Evolutionary conservation across 2,329 filamentous ascomycete species (phyloP).

Genomic region (Epichloe sibirici): DNA sequence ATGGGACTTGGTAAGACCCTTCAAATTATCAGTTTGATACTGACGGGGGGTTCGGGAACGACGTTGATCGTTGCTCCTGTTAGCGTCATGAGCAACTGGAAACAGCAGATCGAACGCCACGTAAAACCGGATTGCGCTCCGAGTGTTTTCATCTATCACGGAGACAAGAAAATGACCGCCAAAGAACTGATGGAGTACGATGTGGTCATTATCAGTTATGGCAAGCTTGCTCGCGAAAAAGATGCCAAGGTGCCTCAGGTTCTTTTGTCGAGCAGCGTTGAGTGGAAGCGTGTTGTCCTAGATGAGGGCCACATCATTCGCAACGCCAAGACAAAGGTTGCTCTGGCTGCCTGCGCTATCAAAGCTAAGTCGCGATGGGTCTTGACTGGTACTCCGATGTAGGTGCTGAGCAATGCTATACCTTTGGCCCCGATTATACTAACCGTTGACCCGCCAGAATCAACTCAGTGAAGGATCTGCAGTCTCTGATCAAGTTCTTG

Average conservation of each 20-base stretch:
- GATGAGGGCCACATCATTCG: slow-evolving; percentile 78
- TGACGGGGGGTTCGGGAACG: slow-evolving; percentile 41
- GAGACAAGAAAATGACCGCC: slow-evolving; percentile 42
- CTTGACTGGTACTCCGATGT: slow-evolving; percentile 69
- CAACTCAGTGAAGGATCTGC: slow-evolving; percentile 71
- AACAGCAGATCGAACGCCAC: slow-evolving; percentile 63
- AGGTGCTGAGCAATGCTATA: slow-evolving; percentile 14
- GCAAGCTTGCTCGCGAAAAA: slow-evolving; percentile 58
- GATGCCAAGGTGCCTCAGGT: slow-evolving; percentile 29
- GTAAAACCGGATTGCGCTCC: slow-evolving; percentile 50
- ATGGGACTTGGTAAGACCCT: slow-evolving; percentile 90
- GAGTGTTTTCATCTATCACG: slow-evolving; percentile 64
- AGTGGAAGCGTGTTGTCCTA: slow-evolving; percentile 69
- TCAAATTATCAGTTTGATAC: slow-evolving; percentile 69
- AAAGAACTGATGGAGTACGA: slow-evolving; percentile 53
- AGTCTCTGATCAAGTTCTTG: slow-evolving; percentile 68
- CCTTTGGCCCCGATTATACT: slow-evolving; percentile 9
- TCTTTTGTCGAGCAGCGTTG: slow-evolving; percentile 28
- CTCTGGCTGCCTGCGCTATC: slow-evolving; percentile 55
- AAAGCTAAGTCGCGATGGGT: slow-evolving; percentile 66
- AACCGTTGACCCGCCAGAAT: slow-evolving; percentile 30
- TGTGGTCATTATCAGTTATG: slow-evolving; percentile 77
- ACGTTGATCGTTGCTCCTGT: slow-evolving; percentile 76
- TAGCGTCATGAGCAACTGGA: slow-evolving; percentile 86
- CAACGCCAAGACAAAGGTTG: slow-evolving; percentile 61